These are phyloP conservation scores for Malus asiatica DNA, from an alignment of 306 rosid genomes.

Conservation along the genomic window DNA sequence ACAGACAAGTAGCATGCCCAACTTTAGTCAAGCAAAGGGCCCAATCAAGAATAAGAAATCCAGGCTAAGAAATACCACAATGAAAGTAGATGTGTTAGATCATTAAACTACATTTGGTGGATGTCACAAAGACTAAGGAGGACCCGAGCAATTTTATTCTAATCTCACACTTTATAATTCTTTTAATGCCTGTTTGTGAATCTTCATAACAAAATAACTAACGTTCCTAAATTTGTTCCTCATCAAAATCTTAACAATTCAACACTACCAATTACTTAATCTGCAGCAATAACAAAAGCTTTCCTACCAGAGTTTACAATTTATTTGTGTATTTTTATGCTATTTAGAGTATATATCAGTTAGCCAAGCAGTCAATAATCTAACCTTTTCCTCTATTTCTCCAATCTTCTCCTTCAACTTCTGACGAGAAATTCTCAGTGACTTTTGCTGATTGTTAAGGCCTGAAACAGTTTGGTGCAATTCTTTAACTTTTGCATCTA, in stretches of 20 bases:
- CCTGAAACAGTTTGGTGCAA: slow-evolving; percentile 51
- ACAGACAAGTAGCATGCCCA: neutral
- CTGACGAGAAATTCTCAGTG: slow-evolving; percentile 45
- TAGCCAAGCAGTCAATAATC: slow-evolving; percentile 12
- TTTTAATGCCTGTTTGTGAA: neutral
- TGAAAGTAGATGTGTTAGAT: neutral
- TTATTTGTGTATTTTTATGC: neutral
- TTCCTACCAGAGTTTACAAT: neutral
- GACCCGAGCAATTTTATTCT: neutral
- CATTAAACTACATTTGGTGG: neutral
- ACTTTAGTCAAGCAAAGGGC: neutral
- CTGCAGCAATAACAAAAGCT: neutral
- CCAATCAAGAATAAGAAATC: neutral
- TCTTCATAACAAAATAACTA: neutral
- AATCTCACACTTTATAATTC: neutral
- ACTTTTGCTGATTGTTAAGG: slow-evolving; percentile 61
- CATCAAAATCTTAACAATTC: neutral
- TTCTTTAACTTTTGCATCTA: slow-evolving; percentile 62
- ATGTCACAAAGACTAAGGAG: neutral
- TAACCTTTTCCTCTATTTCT: slow-evolving; percentile 77
- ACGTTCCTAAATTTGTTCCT: neutral
- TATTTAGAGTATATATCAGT: neutral
- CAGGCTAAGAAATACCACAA: neutral
- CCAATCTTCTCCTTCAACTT: slow-evolving; percentile 58
- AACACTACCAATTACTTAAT: neutral